A percentile compares a stretch with the other conserved stretches of the same genome.
Evolutionary conservation across 2,329 filamentous ascomycete genomes (phyloP).

Genomic region (Monosporascus ibericus): DNA sequence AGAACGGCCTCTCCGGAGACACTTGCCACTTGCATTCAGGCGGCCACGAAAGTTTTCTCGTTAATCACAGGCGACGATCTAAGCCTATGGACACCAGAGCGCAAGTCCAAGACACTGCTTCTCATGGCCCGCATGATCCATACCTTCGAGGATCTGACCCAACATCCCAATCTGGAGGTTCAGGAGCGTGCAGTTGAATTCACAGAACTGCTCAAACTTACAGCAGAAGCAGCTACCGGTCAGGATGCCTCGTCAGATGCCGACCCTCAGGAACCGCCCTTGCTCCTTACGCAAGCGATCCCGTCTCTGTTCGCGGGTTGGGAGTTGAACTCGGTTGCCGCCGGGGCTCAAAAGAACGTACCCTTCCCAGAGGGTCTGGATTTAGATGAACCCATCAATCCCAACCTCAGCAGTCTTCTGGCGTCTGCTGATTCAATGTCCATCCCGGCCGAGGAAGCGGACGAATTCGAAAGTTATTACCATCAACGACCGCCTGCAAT

Average conservation of each 20-base stretch:
- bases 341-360: conserved; percentile 78
- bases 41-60: conserved; percentile 79
- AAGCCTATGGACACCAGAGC: conserved; percentile 63
- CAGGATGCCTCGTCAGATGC: conserved; percentile 54
- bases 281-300: conserved; percentile 84
- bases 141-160: conserved; percentile 69
- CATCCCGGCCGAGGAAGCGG: conserved; percentile 47
- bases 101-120: conserved; percentile 69
- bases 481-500: conserved; percentile 48
- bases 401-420: conserved; percentile 63
- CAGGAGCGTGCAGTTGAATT: conserved; percentile 94
- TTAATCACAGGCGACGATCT: conserved; percentile 60
- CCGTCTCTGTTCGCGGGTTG: conserved; percentile 80
- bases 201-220: conserved; percentile 80
- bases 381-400: conserved; percentile 76
- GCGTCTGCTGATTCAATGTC: conserved; percentile 47
- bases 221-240: conserved; percentile 69
- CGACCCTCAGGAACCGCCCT: conserved; percentile 60
- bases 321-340: conserved; percentile 87
- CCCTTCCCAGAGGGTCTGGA: conserved; percentile 71
- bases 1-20: conserved; percentile 54
- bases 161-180: conserved; percentile 85
- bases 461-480: conserved; percentile 64
- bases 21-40: conserved; percentile 76
- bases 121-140: conserved; percentile 77